phyloP scores from a whole-genome alignment of 2,329 filamentous ascomycete genomes.

The Claviceps sp. region DNA sequence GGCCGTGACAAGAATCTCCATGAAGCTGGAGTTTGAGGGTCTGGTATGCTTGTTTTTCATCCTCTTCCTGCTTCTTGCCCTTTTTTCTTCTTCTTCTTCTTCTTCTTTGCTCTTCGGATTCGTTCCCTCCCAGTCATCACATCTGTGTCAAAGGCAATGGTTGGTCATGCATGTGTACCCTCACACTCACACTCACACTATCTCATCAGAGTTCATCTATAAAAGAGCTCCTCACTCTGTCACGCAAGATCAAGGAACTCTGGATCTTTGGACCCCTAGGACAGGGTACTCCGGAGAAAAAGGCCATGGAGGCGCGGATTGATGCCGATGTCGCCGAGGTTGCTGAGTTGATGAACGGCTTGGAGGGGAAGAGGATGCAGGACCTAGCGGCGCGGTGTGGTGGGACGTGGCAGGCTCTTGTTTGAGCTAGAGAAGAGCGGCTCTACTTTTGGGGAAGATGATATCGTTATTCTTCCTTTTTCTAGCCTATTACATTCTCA shows the following conservation, averaged over 20 bases:
- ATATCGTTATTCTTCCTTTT: not conserved
- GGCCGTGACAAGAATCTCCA: slow-evolving; percentile 28
- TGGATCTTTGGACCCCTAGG: slow-evolving; percentile 31
- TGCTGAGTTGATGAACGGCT: slow-evolving; percentile 19
- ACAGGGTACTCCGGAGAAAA: slow-evolving; percentile 21
- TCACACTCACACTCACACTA: too few relatives aligned
- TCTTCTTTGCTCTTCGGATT: not conserved
- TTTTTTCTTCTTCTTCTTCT: not conserved
- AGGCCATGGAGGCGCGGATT: slow-evolving; percentile 22
- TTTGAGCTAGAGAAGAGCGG: slow-evolving; percentile 6
- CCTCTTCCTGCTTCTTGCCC: too few relatives aligned
- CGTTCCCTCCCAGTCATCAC: too few relatives aligned
- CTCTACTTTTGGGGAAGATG: too few relatives aligned
- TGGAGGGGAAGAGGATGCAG: slow-evolving; percentile 22
- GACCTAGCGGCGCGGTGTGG: slow-evolving; percentile 21
- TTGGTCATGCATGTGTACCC: too few relatives aligned
- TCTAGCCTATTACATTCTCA: not conserved
- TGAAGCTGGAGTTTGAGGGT: slow-evolving; percentile 32
- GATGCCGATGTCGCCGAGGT: slow-evolving; percentile 23
- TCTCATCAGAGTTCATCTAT: slow-evolving; percentile 25
- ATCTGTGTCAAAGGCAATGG: too few relatives aligned
- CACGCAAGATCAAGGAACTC: slow-evolving; percentile 31
- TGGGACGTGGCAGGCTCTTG: slow-evolving; percentile 23
- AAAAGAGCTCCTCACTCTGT: slow-evolving; percentile 30
- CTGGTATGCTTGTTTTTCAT: slow-evolving; percentile 15